phyloP scores from a whole-genome alignment of 164 flowering plant genomes.

The Litsea cubeba region DNA sequence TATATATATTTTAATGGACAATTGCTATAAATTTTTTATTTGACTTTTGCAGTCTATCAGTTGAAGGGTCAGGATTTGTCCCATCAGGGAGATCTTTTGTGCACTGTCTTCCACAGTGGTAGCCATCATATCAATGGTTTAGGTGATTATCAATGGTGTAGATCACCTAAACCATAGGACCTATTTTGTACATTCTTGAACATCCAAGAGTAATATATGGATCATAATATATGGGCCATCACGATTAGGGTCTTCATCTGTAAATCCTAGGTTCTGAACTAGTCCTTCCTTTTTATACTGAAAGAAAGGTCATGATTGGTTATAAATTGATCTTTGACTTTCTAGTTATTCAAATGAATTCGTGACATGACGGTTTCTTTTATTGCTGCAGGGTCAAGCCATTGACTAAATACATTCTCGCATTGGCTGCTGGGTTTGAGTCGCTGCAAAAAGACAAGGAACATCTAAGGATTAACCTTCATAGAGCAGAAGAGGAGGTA shows the following conservation, averaged over 20 bases:
- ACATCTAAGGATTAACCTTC: slow-evolving; percentile 50
- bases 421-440: slow-evolving; percentile 48
- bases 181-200: too few species aligned
- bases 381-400: slow-evolving; percentile 50
- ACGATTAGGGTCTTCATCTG: neutral
- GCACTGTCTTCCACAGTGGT: too few species aligned
- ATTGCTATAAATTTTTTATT: too few species aligned
- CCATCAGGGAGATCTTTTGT: too few species aligned
- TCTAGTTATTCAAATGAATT: neutral
- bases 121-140: too few species aligned
- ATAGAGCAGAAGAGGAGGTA: slow-evolving; percentile 79
- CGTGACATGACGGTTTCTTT: neutral
- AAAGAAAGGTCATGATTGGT: neutral
- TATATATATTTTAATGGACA: too few species aligned
- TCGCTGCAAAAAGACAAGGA: slow-evolving; percentile 56
- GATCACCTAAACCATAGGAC: too few species aligned
- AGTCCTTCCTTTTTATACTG: neutral
- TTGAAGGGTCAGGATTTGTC: too few species aligned
- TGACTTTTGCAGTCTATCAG: too few species aligned
- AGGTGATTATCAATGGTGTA: too few species aligned
- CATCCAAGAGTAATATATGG: too few species aligned
- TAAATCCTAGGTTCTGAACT: neutral
- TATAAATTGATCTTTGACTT: neutral
- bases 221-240: too few species aligned
- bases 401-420: slow-evolving; percentile 39